Conservation (phyloP, 108 stramenopile species). For the Fistulifera solaris region DNA sequence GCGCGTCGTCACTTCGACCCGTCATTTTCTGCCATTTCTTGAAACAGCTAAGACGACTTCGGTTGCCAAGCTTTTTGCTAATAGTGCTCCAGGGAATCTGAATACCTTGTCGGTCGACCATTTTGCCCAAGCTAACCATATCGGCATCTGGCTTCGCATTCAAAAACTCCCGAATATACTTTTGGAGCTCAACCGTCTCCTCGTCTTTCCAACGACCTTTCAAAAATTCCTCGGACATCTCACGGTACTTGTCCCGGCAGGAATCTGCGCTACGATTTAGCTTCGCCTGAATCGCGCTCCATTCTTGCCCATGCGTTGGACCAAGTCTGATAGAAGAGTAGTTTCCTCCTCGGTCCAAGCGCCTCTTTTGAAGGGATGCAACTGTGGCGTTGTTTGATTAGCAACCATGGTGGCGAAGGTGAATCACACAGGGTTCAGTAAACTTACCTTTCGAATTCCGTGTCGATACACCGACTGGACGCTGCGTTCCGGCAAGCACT, state of each 20-base stretch:
- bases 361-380: slow-evolving; percentile 66
- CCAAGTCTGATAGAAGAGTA: slow-evolving; percentile 28
- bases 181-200: slow-evolving; percentile 41
- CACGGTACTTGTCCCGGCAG: slow-evolving; percentile 69
- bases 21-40: slow-evolving; percentile 51
- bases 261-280: slow-evolving; percentile 54
- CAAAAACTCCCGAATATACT: slow-evolving; percentile 41
- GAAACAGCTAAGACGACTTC: slow-evolving; percentile 56
- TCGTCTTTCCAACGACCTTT: slow-evolving; percentile 66
- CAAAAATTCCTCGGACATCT: slow-evolving; percentile 41
- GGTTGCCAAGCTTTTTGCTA: slow-evolving; percentile 63
- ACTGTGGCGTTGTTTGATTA: slow-evolving; percentile 6
- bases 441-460: slow-evolving; percentile 34
- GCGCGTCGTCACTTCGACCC: neutral
- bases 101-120: slow-evolving; percentile 33
- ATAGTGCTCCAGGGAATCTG: slow-evolving; percentile 55
- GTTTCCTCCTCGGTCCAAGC: slow-evolving; percentile 61
- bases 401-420: too few relatives aligned
- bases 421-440: too few relatives aligned
- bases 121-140: slow-evolving; percentile 41
- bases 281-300: slow-evolving; percentile 58
- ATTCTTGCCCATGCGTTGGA: slow-evolving; percentile 55
- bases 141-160: slow-evolving; percentile 22
- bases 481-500: slow-evolving; percentile 60
- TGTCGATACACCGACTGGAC: slow-evolving; percentile 74